Conservation (phyloP, 129 eudicot species). For the Lactuca saligna region DNA sequence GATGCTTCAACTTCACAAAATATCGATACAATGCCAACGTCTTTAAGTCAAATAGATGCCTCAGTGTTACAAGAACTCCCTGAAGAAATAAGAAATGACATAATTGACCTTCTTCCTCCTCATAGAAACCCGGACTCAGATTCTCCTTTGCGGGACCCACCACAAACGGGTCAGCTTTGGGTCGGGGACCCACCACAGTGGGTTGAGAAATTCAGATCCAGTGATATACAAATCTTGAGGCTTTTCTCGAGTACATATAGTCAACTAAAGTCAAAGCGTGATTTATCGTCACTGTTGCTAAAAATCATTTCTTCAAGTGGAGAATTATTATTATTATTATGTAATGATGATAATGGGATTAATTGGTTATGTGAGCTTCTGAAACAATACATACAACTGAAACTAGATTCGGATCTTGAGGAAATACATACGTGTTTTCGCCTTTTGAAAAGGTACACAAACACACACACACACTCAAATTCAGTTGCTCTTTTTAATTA, state of each 20-base stretch:
- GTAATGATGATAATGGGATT: constrained; percentile 36
- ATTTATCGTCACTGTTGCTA: constrained; percentile 60
- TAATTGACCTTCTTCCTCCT: constrained; percentile 58
- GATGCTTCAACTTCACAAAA: constrained; percentile 33
- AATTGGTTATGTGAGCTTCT: constrained; percentile 60
- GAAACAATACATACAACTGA: constrained; percentile 62
- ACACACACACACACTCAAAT: background rate
- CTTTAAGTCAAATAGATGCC: constrained; percentile 81
- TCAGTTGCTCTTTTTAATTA: background rate
- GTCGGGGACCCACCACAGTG: constrained; percentile 79
- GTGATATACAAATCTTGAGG: constrained; percentile 41
- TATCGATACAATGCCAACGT: constrained; percentile 55
- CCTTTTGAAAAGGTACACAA: constrained; percentile 65
- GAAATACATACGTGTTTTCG: constrained; percentile 69
- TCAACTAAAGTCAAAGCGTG: constrained; percentile 35
- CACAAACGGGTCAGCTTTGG: constrained; percentile 48
- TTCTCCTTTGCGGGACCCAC: constrained; percentile 22
- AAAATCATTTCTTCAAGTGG: constrained; percentile 39
- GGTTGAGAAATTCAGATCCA: constrained; percentile 59
- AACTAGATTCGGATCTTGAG: constrained; percentile 73
- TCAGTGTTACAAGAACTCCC: constrained; percentile 81
- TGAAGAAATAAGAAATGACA: constrained; percentile 63
- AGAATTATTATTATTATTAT: background rate
- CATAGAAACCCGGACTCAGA: constrained; percentile 47
- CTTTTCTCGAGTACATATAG: constrained; percentile 46